phyloP scores from a whole-genome alignment of 305 asterid species.

The Fraxinus angustifolia region DNA sequence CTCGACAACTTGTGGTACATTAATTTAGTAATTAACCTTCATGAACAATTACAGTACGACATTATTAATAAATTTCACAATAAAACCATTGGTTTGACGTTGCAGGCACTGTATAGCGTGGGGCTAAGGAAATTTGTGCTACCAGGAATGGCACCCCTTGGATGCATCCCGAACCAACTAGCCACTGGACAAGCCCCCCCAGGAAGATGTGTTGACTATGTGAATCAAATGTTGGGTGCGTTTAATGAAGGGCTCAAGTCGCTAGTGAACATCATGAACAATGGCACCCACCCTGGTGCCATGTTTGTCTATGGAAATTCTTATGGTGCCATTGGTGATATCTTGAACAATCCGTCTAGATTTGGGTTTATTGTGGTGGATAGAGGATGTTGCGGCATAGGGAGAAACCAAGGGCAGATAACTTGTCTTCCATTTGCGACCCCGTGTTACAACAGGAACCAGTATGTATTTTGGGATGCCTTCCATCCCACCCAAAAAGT shows the following conservation, averaged over 20 bases:
- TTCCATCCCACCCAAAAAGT: slow-evolving; percentile 78
- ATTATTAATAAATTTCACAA: no score
- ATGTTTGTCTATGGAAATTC: slow-evolving; percentile 64
- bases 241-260: slow-evolving; percentile 60
- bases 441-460: slow-evolving; percentile 58
- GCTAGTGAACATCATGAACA: slow-evolving; percentile 58
- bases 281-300: slow-evolving; percentile 66
- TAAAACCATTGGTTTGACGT: background rate
- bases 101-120: slow-evolving; percentile 52
- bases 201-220: slow-evolving; percentile 75
- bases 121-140: slow-evolving; percentile 69
- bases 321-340: slow-evolving; percentile 59
- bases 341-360: slow-evolving; percentile 49
- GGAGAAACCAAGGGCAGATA: slow-evolving; percentile 64
- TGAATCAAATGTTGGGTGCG: slow-evolving; percentile 63
- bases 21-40: background rate
- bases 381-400: slow-evolving; percentile 72
- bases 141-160: slow-evolving; percentile 74
- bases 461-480: slow-evolving; percentile 83
- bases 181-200: slow-evolving; percentile 61
- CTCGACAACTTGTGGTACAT: slow-evolving; percentile 54
- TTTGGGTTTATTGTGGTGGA: slow-evolving; percentile 57
- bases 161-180: slow-evolving; percentile 81
- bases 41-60: no score
- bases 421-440: slow-evolving; percentile 60